Conservation (phyloP, 352 stramenopile genomes). For the Phytophthora rubi region DNA sequence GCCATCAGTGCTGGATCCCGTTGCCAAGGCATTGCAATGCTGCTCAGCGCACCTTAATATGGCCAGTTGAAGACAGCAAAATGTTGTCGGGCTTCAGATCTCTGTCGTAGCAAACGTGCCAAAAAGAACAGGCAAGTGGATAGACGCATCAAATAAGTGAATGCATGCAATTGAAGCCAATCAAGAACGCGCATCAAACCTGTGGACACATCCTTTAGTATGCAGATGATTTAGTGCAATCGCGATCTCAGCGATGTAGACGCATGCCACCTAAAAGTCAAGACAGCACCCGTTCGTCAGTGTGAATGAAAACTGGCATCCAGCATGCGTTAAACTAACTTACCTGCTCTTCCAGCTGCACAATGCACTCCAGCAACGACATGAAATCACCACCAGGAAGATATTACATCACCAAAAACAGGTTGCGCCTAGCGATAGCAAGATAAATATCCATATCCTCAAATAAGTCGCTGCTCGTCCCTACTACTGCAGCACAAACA, state of each 20-base stretch:
- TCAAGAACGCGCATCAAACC: constrained; percentile 39
- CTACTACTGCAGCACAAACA: constrained; percentile 8
- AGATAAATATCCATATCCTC: constrained; percentile 7
- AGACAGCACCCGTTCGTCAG: constrained; percentile 7
- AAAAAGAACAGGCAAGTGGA: constrained; percentile 19
- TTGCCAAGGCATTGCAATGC: background rate
- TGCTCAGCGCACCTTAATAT: constrained; percentile 75
- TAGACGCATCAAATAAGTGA: constrained; percentile 6
- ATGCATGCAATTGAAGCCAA: background rate
- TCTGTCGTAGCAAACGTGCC: constrained; percentile 35
- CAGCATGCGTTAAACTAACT: background rate
- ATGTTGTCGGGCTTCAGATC: constrained; percentile 93
- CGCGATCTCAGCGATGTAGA: constrained; percentile 90
- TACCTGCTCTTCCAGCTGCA: constrained; percentile 88
- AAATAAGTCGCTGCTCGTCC: constrained; percentile 21
- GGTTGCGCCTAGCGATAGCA: constrained; percentile 53
- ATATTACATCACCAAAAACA: constrained; percentile 94
- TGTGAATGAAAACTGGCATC: background rate
- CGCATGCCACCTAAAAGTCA: constrained; percentile 65
- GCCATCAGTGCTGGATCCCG: constrained; percentile 1
- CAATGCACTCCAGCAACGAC: constrained; percentile 88
- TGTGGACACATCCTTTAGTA: constrained; percentile 83
- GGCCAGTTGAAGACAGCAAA: constrained; percentile 84
- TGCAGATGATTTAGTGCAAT: constrained; percentile 89
- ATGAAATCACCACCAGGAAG: constrained; percentile 91